Base-by-base conservation (phyloP, 1,139 yeast species). In the Pichia inconspicua region DNA sequence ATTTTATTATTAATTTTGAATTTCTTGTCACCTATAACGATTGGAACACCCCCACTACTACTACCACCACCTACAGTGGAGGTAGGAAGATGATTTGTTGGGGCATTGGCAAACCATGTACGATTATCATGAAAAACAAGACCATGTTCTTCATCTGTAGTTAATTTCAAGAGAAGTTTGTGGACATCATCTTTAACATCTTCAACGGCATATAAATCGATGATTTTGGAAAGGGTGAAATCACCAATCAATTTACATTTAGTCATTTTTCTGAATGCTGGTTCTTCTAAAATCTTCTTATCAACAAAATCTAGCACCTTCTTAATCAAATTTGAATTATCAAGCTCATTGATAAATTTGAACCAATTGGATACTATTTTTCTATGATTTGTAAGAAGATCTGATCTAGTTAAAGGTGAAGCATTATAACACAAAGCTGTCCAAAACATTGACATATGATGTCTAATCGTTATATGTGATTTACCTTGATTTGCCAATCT, bases 181-280 rank as follows among this genome's bases (percentile, higher is more conserved):
- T 73, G 69, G 30, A 80, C 71, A 7, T 62, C 58, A 2, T 56
- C 59, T 52, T 53, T 62, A 51, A 52, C 53, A 39, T 52, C 62
- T 3, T 66, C 66, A 28, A 67, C 61, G 41, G 69, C 62, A 51
- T 80, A 80, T 1, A 85, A 62, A 5, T 75, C 72, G 37, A 78
- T 77, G 36, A 86, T 58, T 49, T 80, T 80, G 36, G 74, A 73
- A 55, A 89, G 63, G 31, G 84, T 78, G 71, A 85, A 78, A 59
- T 90, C 97, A 58, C 86, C 88, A 58, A 90, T 76, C 19, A 89
- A 75, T 54, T 80, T 79, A 56, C 88, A 77, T 62, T 89, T 90
- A 1, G 89, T 77, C 49, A 82, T 70, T 58, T 81, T 82, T 54
- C 79, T 77, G 59, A 82, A 84, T 15, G 77, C 70, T 1, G 71